Conservation (phyloP, 495 filamentous ascomycete species). For the Niebla homalea region DNA sequence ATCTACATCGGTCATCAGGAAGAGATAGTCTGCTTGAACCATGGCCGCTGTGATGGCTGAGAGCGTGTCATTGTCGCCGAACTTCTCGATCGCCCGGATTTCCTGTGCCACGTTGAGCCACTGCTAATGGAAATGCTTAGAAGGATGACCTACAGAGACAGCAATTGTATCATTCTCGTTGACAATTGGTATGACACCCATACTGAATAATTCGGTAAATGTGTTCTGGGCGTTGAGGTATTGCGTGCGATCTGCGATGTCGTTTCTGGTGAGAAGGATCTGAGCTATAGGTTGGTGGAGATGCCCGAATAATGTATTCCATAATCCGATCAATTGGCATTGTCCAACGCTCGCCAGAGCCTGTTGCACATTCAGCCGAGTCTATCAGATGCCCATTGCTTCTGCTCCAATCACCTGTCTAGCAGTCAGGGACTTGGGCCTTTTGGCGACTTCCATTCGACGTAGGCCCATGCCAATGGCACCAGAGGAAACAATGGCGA, state of each 20-base stretch:
- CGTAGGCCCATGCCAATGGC: slow-evolving; percentile 87
- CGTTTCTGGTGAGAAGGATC: slow-evolving; percentile 87
- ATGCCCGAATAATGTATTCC: slow-evolving; percentile 84
- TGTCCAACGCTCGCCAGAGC: slow-evolving; percentile 93
- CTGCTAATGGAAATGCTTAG: background rate
- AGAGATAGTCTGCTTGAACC: slow-evolving; percentile 93
- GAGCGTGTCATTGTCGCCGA: slow-evolving; percentile 95
- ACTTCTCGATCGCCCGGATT: slow-evolving; percentile 57
- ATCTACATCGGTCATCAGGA: slow-evolving; percentile 98
- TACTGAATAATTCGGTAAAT: slow-evolving; percentile 72
- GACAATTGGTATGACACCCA: slow-evolving; percentile 96
- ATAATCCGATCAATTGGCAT: slow-evolving; percentile 87
- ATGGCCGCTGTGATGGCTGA: slow-evolving; percentile 94
- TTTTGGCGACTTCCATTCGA: slow-evolving; percentile 77
- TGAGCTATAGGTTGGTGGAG: slow-evolving; percentile 83
- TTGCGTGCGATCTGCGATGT: slow-evolving; percentile 90
- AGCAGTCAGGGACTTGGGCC: slow-evolving; percentile 76
- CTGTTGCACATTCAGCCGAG: slow-evolving; percentile 25
- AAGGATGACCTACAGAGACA: slow-evolving; percentile 46
- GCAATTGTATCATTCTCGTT: slow-evolving; percentile 97
- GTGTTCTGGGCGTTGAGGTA: slow-evolving; percentile 96
- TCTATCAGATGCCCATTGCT: background rate
- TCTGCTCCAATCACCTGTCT: slow-evolving; percentile 44
- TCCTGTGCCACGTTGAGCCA: slow-evolving; percentile 37
- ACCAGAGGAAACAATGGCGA: slow-evolving; percentile 90